These are phyloP conservation scores for Salvia miltiorrhiza DNA, from an alignment of 257 asterid species.

Conservation along the genomic window DNA sequence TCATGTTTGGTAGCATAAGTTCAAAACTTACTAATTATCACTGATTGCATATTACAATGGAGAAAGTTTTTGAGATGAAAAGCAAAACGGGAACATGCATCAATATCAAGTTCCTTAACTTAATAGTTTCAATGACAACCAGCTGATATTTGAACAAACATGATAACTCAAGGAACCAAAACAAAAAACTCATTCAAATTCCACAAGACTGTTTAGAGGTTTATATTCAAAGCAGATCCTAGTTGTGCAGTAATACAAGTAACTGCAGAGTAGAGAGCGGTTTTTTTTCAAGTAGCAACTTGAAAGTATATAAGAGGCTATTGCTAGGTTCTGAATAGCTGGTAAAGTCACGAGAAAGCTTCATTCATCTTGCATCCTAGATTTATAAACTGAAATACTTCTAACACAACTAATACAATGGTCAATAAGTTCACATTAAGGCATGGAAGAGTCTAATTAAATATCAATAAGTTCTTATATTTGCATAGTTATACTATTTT, in stretches of 20 bases:
- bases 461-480: background rate
- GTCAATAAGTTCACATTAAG: background rate
- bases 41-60: background rate
- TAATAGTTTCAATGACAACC: background rate
- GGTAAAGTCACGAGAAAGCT: background rate
- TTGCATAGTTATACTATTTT: background rate
- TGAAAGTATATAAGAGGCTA: background rate
- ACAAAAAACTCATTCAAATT: background rate
- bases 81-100: background rate
- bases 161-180: background rate
- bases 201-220: background rate
- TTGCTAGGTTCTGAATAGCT: background rate
- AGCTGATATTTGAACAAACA: background rate
- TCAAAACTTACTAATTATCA: background rate
- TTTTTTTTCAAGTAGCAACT: background rate
- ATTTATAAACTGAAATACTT: background rate
- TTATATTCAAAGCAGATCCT: background rate
- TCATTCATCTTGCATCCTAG: background rate
- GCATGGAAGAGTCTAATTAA: background rate
- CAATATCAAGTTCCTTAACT: background rate
- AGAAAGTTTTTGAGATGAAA: background rate
- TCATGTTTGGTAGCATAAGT: background rate
- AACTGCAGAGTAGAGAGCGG: background rate
- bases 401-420: background rate
- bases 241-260: background rate